phyloP scores from a whole-genome alignment of 1,139 yeast species.

The Zygosaccharomyces pseudobailii region DNA sequence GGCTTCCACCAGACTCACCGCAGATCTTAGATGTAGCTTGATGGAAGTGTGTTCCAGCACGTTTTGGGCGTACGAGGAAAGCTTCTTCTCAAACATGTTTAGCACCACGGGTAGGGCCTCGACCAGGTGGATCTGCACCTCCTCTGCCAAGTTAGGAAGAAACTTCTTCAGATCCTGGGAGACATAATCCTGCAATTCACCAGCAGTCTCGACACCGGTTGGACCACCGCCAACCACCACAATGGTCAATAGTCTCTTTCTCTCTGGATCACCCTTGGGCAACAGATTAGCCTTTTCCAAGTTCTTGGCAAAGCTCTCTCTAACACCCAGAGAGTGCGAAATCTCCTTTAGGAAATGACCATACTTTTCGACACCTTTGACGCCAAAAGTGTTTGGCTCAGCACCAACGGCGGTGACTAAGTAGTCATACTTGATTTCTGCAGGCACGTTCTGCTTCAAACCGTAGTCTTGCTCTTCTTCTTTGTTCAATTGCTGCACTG shows the following conservation, averaged over 20 bases:
- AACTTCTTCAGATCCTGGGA: slow-evolving; percentile 85
- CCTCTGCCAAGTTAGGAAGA: slow-evolving; percentile 82
- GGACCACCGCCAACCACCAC: slow-evolving; percentile 93
- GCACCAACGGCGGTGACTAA: slow-evolving; percentile 83
- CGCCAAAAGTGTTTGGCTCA: slow-evolving; percentile 75
- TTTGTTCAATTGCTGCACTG: slow-evolving; percentile 35
- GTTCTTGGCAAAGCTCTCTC: slow-evolving; percentile 69
- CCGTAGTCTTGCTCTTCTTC: slow-evolving; percentile 30
- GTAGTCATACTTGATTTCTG: slow-evolving; percentile 56
- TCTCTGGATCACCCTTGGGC: slow-evolving; percentile 69
- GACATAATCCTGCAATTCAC: slow-evolving; percentile 87
- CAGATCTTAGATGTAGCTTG: slow-evolving; percentile 73
- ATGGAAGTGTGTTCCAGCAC: slow-evolving; percentile 75
- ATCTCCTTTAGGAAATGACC: slow-evolving; percentile 84
- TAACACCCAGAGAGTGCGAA: slow-evolving; percentile 71
- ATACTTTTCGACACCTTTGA: slow-evolving; percentile 73
- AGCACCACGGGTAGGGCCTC: slow-evolving; percentile 89
- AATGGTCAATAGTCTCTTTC: slow-evolving; percentile 66
- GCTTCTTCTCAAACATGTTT: slow-evolving; percentile 79
- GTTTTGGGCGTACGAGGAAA: slow-evolving; percentile 80
- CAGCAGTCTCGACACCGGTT: slow-evolving; percentile 87
- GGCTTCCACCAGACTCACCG: slow-evolving; percentile 79
- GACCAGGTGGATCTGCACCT: slow-evolving; percentile 76
- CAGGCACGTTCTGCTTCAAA: slow-evolving; percentile 34
- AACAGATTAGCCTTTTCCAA: slow-evolving; percentile 70